Evolutionary conservation across 2,329 filamentous ascomycete species (phyloP).

Genomic region (Ophiostoma sp.): DNA sequence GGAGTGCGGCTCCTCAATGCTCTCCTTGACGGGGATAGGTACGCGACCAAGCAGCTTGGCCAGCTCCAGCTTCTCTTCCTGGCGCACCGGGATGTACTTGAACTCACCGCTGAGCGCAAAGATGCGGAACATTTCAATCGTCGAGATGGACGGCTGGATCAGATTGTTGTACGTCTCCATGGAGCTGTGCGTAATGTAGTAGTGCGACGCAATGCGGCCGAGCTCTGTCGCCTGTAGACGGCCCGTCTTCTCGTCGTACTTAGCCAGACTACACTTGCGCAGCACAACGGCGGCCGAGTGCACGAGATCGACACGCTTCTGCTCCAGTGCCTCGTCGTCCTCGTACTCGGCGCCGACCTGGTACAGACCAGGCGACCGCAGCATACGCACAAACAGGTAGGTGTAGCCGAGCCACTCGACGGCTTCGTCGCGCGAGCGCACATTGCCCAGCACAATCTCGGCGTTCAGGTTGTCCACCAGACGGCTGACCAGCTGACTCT

Average conservation of each 20-base stretch:
- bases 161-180: constrained; percentile 98
- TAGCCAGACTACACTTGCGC: constrained; percentile 84
- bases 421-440: constrained; percentile 87
- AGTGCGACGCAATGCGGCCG: constrained; percentile 93
- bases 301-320: constrained; percentile 95
- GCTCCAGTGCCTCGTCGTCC: constrained; percentile 85
- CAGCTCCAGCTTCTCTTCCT: constrained; percentile 95
- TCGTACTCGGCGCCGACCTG: constrained; percentile 96
- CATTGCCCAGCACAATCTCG: constrained; percentile 90
- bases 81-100: constrained; percentile 96
- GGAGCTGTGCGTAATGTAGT: constrained; percentile 94
- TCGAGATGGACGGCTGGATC: constrained; percentile 87
- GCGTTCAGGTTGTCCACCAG: constrained; percentile 95
- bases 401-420: constrained; percentile 99
- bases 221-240: constrained; percentile 89
- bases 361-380: constrained; percentile 90
- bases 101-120: constrained; percentile 97
- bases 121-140: constrained; percentile 93
- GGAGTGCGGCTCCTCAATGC: constrained; percentile 91
- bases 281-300: constrained; percentile 88
- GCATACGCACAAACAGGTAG: constrained; percentile 96
- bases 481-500: constrained; percentile 91
- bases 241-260: constrained; percentile 93
- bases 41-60: constrained; percentile 87
- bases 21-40: constrained; percentile 95